Conservation (phyloP, 1,284 basidiomycete species). For the Apiotrichum brassicae region DNA sequence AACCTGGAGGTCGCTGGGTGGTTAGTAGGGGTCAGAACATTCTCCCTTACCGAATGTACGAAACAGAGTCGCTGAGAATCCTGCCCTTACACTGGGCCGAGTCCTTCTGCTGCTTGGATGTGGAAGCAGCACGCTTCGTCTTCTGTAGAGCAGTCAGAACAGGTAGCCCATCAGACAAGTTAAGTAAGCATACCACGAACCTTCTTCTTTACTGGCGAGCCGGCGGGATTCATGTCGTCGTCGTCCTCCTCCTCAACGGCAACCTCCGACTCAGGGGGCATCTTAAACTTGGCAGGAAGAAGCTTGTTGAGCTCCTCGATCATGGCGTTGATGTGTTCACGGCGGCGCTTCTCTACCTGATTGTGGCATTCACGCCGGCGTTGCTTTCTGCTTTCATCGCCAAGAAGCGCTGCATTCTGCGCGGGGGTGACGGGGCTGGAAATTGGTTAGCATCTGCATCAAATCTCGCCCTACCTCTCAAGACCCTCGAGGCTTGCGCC, state of each 20-base stretch:
- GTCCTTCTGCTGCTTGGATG: conserved; percentile 34
- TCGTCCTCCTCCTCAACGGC: conserved; percentile 34
- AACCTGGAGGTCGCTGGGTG: conserved; percentile 29
- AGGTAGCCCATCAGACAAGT: not conserved
- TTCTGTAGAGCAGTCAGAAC: conserved; percentile 18
- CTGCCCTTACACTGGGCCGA: conserved; percentile 40
- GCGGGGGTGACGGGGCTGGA: conserved; percentile 36
- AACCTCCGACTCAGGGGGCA: conserved; percentile 27
- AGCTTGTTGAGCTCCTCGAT: conserved; percentile 42
- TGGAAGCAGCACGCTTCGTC: conserved; percentile 26
- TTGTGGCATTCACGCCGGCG: conserved; percentile 44
- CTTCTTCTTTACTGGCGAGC: conserved; percentile 32
- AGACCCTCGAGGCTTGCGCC: conserved; percentile 24
- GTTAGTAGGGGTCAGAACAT: not conserved
- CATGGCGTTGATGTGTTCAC: conserved; percentile 45
- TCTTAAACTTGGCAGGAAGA: conserved; percentile 26
- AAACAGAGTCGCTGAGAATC: conserved; percentile 37
- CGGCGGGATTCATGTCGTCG: conserved; percentile 21
- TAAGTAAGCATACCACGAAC: conserved; percentile 7
- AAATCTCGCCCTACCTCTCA: conserved; percentile 12
- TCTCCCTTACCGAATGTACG: conserved; percentile 31
- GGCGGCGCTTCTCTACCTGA: conserved; percentile 42
- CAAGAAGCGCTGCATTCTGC: conserved; percentile 19
- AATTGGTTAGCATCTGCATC: not conserved
- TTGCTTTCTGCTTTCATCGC: conserved; percentile 36